Conservation (phyloP, 352 stramenopile genomes). For the Phytophthora litchii region DNA sequence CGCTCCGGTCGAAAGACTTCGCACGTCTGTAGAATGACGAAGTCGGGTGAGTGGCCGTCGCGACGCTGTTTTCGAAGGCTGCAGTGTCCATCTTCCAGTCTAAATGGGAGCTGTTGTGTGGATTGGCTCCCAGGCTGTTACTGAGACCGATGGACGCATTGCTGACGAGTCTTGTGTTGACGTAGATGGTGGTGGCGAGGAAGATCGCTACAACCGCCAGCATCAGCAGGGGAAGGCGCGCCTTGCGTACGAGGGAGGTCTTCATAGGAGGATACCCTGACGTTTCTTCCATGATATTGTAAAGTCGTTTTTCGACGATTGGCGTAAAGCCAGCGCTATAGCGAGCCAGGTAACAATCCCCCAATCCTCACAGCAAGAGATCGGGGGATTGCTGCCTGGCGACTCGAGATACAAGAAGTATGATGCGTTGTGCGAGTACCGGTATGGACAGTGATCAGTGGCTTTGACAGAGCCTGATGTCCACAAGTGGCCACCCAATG, state of each 20-base stretch:
- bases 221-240: conserved; percentile 4
- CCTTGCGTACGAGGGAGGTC: neutral
- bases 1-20: conserved; percentile 22
- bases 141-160: conserved; percentile 16
- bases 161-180: conserved; percentile 25
- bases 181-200: conserved; percentile 24
- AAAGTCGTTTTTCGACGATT: neutral
- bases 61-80: conserved; percentile 16
- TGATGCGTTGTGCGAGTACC: no score
- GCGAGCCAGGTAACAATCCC: no score
- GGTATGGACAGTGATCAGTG: no score
- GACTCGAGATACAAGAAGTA: no score
- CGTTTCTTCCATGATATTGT: neutral
- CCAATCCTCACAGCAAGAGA: no score
- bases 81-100: conserved; percentile 27
- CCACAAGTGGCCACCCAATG: no score
- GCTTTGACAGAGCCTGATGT: no score
- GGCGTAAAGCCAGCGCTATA: no score
- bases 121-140: conserved; percentile 20
- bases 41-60: conserved; percentile 5
- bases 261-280: neutral
- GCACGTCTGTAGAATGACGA: conserved; percentile 20
- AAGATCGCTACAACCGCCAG: conserved; percentile 1
- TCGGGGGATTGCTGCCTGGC: no score
- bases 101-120: conserved; percentile 14